phyloP scores from a whole-genome alignment of 2,329 filamentous ascomycete genomes.

The Trichoderma harzianum region DNA sequence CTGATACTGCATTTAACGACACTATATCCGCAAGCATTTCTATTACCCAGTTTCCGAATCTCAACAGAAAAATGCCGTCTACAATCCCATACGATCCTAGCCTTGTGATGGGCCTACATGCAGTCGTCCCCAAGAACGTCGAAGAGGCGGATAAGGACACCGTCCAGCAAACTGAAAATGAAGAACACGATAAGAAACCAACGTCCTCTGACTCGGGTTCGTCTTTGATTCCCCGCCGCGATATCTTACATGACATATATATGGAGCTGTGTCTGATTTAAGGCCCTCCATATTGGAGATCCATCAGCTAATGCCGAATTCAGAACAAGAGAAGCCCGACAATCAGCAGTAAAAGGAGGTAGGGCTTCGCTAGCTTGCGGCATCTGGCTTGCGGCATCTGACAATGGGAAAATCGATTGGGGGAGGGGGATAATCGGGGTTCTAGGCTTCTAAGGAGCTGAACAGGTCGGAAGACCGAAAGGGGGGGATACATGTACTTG shows the following conservation, averaged over 20 bases:
- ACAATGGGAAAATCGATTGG: too few relatives aligned
- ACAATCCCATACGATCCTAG: neutral
- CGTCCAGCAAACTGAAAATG: neutral
- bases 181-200: neutral
- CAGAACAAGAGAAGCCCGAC: neutral
- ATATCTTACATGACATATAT: neutral
- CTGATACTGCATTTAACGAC: neutral
- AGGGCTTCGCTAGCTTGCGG: neutral
- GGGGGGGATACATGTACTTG: too few relatives aligned
- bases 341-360: neutral
- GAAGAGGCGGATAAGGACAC: neutral
- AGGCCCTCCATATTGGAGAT: neutral
- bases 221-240: neutral
- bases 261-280: neutral
- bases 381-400: neutral
- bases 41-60: rapidly evolving
- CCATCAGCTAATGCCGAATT: neutral
- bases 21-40: neutral
- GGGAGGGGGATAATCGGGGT: too few relatives aligned
- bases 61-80: neutral
- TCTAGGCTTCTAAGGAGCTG: too few relatives aligned
- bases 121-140: neutral
- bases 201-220: neutral
- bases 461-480: too few relatives aligned
- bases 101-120: neutral